Evolutionary conservation across 2,329 filamentous ascomycete genomes (phyloP).

Genomic region (Fusarium hainanense): DNA sequence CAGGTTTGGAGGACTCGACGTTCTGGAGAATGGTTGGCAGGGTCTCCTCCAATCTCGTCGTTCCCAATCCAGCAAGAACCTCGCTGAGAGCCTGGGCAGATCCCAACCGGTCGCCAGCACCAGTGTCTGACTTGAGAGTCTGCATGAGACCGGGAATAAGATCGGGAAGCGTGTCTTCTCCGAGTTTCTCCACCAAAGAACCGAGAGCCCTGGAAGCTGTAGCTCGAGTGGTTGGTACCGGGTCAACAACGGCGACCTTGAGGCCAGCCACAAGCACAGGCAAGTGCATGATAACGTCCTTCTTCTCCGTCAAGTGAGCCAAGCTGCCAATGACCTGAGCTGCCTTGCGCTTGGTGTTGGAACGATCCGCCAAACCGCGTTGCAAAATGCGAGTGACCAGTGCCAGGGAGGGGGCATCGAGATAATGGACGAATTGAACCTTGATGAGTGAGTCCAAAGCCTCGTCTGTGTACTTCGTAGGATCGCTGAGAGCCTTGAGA

Average conservation of each 20-base stretch:
- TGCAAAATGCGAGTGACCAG: constrained; percentile 95
- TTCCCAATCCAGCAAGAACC: constrained; percentile 94
- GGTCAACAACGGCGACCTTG: constrained; percentile 89
- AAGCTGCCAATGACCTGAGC: constrained; percentile 98
- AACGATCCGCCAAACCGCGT: constrained; percentile 89
- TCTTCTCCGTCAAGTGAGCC: constrained; percentile 95
- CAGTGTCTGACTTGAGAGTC: constrained; percentile 96
- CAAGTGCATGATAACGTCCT: constrained; percentile 89
- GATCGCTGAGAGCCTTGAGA: constrained; percentile 95
- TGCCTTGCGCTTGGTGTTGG: constrained; percentile 94
- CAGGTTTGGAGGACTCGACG: constrained; percentile 87
- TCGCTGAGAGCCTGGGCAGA: constrained; percentile 97
- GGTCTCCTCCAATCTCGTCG: constrained; percentile 91
- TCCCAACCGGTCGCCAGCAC: constrained; percentile 93
- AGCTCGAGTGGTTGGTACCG: constrained; percentile 93
- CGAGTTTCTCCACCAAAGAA: constrained; percentile 96
- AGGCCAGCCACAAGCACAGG: constrained; percentile 92
- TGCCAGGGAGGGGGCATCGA: constrained; percentile 96
- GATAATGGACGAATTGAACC: constrained; percentile 97
- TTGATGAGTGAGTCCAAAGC: constrained; percentile 95
- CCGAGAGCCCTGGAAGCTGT: constrained; percentile 96
- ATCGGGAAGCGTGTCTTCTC: constrained; percentile 95
- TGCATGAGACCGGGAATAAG: constrained; percentile 98
- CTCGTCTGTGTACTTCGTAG: constrained; percentile 96
- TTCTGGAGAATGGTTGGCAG: constrained; percentile 96